Evolutionary conservation across 2,329 filamentous ascomycete species (phyloP).

Genomic region (Cercospora citrullina): DNA sequence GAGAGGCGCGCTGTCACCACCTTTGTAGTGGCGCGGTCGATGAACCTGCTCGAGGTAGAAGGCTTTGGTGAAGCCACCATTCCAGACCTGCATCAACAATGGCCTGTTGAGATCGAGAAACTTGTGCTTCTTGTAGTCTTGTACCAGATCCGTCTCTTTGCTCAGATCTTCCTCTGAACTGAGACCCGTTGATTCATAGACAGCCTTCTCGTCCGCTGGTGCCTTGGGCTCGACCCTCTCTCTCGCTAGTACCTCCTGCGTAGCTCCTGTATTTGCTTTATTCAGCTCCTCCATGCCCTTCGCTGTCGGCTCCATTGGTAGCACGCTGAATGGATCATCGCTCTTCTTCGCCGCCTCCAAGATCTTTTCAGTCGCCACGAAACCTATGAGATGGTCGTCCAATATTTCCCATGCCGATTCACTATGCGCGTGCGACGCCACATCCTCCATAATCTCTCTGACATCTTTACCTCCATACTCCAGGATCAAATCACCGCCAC

Average conservation of each 20-base stretch:
- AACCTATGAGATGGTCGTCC: constrained; percentile 82
- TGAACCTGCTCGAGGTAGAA: constrained; percentile 98
- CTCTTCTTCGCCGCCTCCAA: constrained; percentile 53
- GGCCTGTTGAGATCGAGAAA: constrained; percentile 88
- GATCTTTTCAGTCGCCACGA: constrained; percentile 64
- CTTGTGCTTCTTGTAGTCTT: constrained; percentile 86
- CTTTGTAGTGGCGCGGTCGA: constrained; percentile 91
- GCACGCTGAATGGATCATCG: constrained; percentile 50
- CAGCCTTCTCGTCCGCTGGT: constrained; percentile 36
- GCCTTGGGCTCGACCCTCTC: constrained; percentile 38
- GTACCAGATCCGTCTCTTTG: constrained; percentile 73
- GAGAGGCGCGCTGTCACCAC: constrained; percentile 84
- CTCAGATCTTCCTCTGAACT: constrained; percentile 82
- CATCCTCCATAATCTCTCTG: constrained; percentile 76
- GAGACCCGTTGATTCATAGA: constrained; percentile 75
- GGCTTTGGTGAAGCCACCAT: constrained; percentile 83
- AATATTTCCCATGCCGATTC: constrained; percentile 95
- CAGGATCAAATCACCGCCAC: constrained; percentile 82
- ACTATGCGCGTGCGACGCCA: constrained; percentile 78
- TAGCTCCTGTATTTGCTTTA: constrained; percentile 51
- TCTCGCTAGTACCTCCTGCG: constrained; percentile 39
- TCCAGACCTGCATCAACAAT: constrained; percentile 84
- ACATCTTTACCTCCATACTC: constrained; percentile 90
- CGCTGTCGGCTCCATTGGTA: constrained; percentile 54
- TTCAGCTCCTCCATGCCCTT: constrained; percentile 52